Base-by-base conservation (phyloP, 495 filamentous ascomycete species). In the Neurospora sp. region DNA sequence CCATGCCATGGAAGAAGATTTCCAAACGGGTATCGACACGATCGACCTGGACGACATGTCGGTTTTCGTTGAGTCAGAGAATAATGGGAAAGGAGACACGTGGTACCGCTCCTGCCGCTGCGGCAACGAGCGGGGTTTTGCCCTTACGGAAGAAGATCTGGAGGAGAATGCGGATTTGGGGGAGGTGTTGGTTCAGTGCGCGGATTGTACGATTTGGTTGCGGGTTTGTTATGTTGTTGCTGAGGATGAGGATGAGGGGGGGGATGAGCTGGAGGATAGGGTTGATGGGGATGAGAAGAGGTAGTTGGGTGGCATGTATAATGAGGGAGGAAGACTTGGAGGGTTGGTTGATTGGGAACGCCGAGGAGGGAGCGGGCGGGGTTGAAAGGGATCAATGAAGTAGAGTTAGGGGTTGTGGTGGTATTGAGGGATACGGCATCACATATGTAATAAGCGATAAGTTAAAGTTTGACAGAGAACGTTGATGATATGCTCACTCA, bases 41-140 rank as follows among this genome's bases (percentile, higher is more conserved):
- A 86, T 96, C n/a, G 94, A 97, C 83, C 82, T 97, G 31, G 94
- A 96, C 78, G 93, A 94, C 75, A 80, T 97, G 22, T 27, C 22
- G 39, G 80, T 74, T 1, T 89, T 82, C 73, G 87, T 91, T 71
- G 86, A 89, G 37, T 2, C 41, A 44, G 18, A 0, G 0, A 0
- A 37, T 7, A 8, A 18, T 4, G 73, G 69, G 20, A 75, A 73
- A 31, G 27, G 27, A 31, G 77, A 79, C 4, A 68, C 80, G 35
- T 97, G 92, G 91, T 91, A 87, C 76, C 87, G 89, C 39, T 74
- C 83, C 8, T 97, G 94, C 81, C 88, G 94, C 61, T 97, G 94
- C 82, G 94, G 94, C 20, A 92, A 94, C 81, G 85, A 86, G 61
- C 84, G 84, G 27, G 94, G 92, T 0, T 97, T 91, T 72, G 74